These are phyloP conservation scores for Themeda triandra DNA, from an alignment of 176 grass and related monocot genomes.

Conservation along the genomic window DNA sequence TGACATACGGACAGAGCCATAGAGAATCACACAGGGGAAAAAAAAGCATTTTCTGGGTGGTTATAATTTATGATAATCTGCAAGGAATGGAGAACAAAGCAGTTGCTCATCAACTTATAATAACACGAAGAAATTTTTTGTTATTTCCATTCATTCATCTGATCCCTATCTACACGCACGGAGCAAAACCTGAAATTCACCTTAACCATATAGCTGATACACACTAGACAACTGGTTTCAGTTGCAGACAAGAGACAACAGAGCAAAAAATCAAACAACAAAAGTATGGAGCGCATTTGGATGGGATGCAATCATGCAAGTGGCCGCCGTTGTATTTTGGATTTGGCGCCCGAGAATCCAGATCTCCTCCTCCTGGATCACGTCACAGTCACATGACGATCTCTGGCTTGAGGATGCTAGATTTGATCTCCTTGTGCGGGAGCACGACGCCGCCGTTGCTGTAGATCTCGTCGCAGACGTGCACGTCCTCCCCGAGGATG, in stretches of 20 bases:
- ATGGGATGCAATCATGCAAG: background rate
- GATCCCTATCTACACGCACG: constrained; percentile 31
- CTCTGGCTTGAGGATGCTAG: constrained; percentile 86
- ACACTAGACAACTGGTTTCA: constrained; percentile 30
- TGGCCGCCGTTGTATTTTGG: background rate
- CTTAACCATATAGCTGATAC: constrained; percentile 8
- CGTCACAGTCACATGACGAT: constrained; percentile 93
- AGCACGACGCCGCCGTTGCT: constrained; percentile 91
- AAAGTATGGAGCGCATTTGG: constrained; percentile 19
- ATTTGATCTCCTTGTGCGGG: constrained; percentile 94
- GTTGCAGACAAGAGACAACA: constrained; percentile 24
- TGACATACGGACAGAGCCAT: no score
- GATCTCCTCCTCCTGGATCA: background rate
- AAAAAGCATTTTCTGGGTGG: no score
- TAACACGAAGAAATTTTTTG: background rate
- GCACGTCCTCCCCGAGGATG: constrained; percentile 89
- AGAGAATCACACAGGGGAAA: no score
- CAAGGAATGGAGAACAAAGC: background rate
- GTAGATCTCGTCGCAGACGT: constrained; percentile 88
- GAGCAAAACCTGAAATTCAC: constrained; percentile 6
- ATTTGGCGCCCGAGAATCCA: background rate
- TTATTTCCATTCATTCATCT: constrained; percentile 15
- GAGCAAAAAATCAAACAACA: constrained; percentile 34
- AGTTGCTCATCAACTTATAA: background rate
- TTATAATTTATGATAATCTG: no score